Evolutionary conservation across 2,329 filamentous ascomycete genomes (phyloP), one percentile per base, ranked within the genome.

Genomic region (Penicillium sp.): DNA sequence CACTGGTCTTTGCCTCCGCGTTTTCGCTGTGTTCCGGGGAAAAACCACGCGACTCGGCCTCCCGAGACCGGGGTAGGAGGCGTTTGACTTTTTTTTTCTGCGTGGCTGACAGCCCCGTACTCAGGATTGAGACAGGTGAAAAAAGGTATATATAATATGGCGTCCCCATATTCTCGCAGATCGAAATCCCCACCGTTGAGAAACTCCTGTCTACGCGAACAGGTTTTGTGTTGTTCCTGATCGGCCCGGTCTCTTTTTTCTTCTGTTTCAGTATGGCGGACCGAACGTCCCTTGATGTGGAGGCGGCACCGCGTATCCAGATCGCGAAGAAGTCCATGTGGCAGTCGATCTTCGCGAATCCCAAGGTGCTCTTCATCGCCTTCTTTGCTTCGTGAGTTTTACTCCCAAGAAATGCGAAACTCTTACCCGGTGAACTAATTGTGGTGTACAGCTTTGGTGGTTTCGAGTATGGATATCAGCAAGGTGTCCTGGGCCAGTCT

Each of bases 341-440:
- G 64, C 52, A 60, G 51, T 59, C 62, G 3, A 51, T 65, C 18
- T 54, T 53, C n/a, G 52, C 61, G 3, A 79, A 77, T 44, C 68
- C 69, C 17, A 81, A 80, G 65, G 78, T 81, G 23, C 70, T 77
- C n/a, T 65, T 78, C 10, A 81, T 79, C 52, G 79, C 79, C 5
- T 72, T 74, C n/a, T 80, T 80, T 52, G 75, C 76, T 4, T 77
- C 77, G 47, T 68, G 33, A 50, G 60, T 55, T 20, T 15, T n/a
- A n/a, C n/a, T 20, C 9, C 17, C n/a, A 13, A 2, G 20, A 5
- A 7, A 4, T 6, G 5, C 8, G n/a, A 18, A 26, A 20, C 0
- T 15, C 9, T 23, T 13, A 7, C 7, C 10, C 40, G 26, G 18
- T 18, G 27, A 30, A 23, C 47, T 61, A 46, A 60, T 29, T 7